phyloP scores from a whole-genome alignment of 129 eudicot genomes.

The Solidago caesia region DNA sequence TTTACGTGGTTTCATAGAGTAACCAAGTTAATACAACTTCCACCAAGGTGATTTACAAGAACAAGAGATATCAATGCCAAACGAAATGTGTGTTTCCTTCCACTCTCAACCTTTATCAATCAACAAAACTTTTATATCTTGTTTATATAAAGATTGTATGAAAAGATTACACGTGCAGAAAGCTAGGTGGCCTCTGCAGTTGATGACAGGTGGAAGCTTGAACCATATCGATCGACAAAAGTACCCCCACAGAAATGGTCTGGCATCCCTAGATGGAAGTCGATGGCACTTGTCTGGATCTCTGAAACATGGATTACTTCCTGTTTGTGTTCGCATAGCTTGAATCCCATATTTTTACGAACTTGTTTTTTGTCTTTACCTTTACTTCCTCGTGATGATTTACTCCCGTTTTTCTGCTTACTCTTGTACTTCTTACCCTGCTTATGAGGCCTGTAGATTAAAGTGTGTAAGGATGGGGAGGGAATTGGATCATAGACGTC shows the following conservation, averaged over 20 bases:
- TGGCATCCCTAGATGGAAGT: constrained; percentile 31
- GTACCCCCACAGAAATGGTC: constrained; percentile 47
- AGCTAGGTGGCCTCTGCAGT: constrained; percentile 53
- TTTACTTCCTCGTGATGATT: constrained; percentile 48
- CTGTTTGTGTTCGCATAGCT: constrained; percentile 28
- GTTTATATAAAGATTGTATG: not conserved
- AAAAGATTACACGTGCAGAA: not conserved
- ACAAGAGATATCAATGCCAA: not conserved
- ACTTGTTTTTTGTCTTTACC: constrained; percentile 62
- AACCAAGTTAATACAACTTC: constrained; percentile 1
- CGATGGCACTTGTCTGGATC: constrained; percentile 26
- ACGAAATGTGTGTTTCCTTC: not conserved
- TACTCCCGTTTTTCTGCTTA: constrained; percentile 56
- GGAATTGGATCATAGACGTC: constrained; percentile 81
- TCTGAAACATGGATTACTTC: constrained; percentile 18
- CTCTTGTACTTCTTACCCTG: constrained; percentile 48
- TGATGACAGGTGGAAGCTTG: constrained; percentile 46
- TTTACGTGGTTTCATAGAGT: not conserved
- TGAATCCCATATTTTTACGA: constrained; percentile 42
- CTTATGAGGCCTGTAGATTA: constrained; percentile 37
- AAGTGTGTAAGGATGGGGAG: constrained; percentile 43
- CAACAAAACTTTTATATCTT: not conserved
- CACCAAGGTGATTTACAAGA: not conserved
- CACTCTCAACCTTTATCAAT: not conserved
- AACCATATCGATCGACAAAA: constrained; percentile 45